Conservation (phyloP, 1,284 basidiomycete species). For the Phellinidium pouzarii region DNA sequence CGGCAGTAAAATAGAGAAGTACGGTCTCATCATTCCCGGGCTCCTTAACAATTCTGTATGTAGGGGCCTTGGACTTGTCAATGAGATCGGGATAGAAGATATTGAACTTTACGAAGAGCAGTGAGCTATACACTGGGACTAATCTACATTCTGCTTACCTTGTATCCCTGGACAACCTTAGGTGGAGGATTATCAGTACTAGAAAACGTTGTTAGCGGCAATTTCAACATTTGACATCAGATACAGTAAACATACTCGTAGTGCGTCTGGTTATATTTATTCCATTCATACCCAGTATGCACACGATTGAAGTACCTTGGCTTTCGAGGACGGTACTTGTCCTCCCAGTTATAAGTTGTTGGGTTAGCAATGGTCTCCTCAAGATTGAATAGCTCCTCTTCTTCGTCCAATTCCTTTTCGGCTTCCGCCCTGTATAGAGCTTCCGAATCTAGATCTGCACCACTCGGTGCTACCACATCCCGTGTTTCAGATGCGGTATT, state of each 20-base stretch:
- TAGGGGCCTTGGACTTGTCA: conserved; percentile 94
- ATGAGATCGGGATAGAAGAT: conserved; percentile 95
- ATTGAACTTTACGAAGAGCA: conserved; percentile 59
- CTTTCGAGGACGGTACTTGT: conserved; percentile 97
- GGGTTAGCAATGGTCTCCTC: conserved; percentile 82
- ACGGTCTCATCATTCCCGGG: conserved; percentile 93
- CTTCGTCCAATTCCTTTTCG: conserved; percentile 88
- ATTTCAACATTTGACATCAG: not conserved
- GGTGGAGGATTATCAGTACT: conserved; percentile 95
- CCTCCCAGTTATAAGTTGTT: conserved; percentile 93
- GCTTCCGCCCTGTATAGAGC: conserved; percentile 83
- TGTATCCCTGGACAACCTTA: conserved; percentile 98
- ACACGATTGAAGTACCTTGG: conserved; percentile 99
- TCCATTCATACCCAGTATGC: conserved; percentile 99
- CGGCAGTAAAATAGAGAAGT: conserved; percentile 89
- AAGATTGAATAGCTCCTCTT: conserved; percentile 89
- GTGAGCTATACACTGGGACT: conserved; percentile 19
- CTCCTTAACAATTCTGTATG: conserved; percentile 90
- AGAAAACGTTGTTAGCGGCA: conserved; percentile 18
- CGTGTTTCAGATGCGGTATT: conserved; percentile 37
- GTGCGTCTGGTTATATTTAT: conserved; percentile 98
- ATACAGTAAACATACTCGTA: conserved; percentile 73
- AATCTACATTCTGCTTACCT: conserved; percentile 42
- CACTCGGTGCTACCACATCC: conserved; percentile 52
- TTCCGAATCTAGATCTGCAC: conserved; percentile 78